Base-by-base conservation (phyloP, 1,284 basidiomycete genomes). In the Coniophora puteana region DNA sequence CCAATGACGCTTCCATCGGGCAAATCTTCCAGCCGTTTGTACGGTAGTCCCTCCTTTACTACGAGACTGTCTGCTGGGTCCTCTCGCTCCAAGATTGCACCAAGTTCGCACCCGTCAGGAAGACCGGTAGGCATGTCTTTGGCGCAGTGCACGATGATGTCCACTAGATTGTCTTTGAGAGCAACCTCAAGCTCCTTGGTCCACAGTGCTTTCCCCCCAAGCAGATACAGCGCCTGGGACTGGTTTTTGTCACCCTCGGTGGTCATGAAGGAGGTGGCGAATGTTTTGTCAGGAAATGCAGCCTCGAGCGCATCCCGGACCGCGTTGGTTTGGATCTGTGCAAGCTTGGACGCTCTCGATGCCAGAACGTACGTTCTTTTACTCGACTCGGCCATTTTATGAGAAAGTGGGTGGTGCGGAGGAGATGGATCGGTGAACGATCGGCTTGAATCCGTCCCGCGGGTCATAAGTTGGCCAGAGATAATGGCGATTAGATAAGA, bases 51-150 rank as follows among this genome's bases (percentile, higher is more conserved):
- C 34, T 76, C 65, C 68, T 89, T 94, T 51, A 97, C 84, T 12
- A 98, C 89, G 39, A 99, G 63, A 21, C 85, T 87, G 58, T 99
- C 96, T 40, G 88, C 77, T 0, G 91, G 91, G 61, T 96, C 86
- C 61, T 94, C 95, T 39, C 96, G 69, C 62, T 93, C 80, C 47
- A 92, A 61, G 46, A 98, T 83, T 5, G 89, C 93, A 7, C 81
- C 92, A 36, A 99, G 76, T 57, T 86, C 78, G 59, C 90, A 94
- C 1, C 91, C 91, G 0, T 80, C 76, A 0, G 93, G 93, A 21
- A 98, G 66, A 3, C 71, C 70, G 3, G 95, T 99, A 8, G 95
- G 95, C 16, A 98, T 80, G 62, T 99, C 96, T 65, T 99, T 99
- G 53, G 93, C 72, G 41, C 80, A 85, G 66, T 99, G 96, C 16